Conservation (phyloP, 2,329 filamentous ascomycete genomes). For the Claviceps quebecensis region DNA sequence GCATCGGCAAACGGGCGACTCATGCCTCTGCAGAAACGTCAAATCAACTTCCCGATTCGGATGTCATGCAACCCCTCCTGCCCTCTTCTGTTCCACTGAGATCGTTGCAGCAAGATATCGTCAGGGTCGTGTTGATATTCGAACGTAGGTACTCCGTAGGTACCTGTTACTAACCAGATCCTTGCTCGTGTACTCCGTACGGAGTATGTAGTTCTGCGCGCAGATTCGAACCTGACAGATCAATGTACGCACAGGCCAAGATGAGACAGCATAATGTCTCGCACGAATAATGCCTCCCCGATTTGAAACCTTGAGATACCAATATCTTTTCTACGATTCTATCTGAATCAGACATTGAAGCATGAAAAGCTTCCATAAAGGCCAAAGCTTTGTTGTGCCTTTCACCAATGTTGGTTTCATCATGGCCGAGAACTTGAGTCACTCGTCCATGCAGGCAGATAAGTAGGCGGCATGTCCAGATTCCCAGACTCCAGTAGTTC, state of each 20-base stretch:
- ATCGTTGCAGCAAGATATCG: not conserved
- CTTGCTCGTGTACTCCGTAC: not conserved
- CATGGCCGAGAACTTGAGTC: not conserved
- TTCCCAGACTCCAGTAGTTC: not conserved
- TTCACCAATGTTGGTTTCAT: not conserved
- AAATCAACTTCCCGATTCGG: slow-evolving; percentile 1
- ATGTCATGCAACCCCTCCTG: not conserved
- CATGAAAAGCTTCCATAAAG: not conserved
- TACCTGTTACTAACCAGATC: not conserved
- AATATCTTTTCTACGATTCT: not conserved
- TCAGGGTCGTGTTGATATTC: not conserved
- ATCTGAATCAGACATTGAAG: not conserved
- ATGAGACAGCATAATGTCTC: not conserved
- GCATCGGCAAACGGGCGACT: not conserved
- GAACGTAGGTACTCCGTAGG: not conserved
- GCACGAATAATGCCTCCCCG: not conserved
- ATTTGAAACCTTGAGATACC: not conserved
- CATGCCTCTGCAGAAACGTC: not conserved
- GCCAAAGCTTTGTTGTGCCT: not conserved
- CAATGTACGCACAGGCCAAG: not conserved
- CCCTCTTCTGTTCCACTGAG: not conserved
- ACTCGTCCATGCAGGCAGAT: not conserved
- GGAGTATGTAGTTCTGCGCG: not conserved
- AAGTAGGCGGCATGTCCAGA: not conserved
- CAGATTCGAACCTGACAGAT: not conserved